Base-by-base conservation (phyloP, 1,139 yeast genomes). In the Zygosaccharomyces sapae region DNA sequence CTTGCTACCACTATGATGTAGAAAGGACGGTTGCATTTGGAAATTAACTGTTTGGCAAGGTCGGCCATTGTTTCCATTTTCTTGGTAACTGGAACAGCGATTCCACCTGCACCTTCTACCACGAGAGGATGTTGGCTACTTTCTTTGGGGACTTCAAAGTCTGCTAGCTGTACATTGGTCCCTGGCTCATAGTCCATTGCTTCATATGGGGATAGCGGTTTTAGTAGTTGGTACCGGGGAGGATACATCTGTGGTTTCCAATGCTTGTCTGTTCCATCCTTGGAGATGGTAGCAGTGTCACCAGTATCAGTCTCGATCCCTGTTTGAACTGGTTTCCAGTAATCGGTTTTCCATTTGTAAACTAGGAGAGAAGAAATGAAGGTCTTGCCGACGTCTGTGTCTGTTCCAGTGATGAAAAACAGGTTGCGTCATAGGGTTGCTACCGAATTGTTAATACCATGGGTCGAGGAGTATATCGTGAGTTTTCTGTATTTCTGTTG, bases 51-150 rank as follows among this genome's bases (percentile, higher is more conserved):
- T 24, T 50, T 51, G n/a, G 65, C 58, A 33, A 65, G 47, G 41
- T 65, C 68, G 8, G 62, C 56, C 3, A 63, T 65, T 3, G 61
- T 59, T 36, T 56, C 49, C 9, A 49, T 35, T 3, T 51, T 45
- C 12, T 55, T 54, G n/a, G 59, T 62, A 4, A 66, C 46, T 7
- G 70, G 70, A 13, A 66, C 69, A 30, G 45, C 55, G 6, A 62
- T 46, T 6, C 70, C 70, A 29, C 69, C 70, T 6, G 70, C 70
- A 20, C 69, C 69, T 53, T 66, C 69, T 12, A 66, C 45, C n/a
- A 65, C 47, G 33, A 65, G 43, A 12, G 62, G 58, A 2, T 33
- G 34, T 13, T n/a, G 36, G 19, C 2, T 33, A 2, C 47, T 40
- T 1, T 36, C 33, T 7, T 46, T 24, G 18, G 67, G 66, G n/a